phyloP scores from a whole-genome alignment of 2,329 filamentous ascomycete species.

The Calonectria fujianensis region DNA sequence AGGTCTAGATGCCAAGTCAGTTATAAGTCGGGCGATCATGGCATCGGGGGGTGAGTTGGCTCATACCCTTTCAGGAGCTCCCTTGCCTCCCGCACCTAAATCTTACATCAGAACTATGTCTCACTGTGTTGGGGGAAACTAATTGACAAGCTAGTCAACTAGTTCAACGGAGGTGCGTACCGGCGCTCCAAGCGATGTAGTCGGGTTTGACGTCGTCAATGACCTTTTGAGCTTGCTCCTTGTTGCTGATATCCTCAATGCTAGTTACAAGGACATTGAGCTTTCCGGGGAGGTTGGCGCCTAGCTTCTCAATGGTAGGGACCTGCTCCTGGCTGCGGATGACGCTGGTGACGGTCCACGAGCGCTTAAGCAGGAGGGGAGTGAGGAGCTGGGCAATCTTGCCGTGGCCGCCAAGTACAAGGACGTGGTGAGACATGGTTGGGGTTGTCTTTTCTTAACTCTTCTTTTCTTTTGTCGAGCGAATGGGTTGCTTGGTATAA shows the following conservation, averaged over 20 bases:
- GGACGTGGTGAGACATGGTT: constrained; percentile 71
- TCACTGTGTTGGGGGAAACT: background rate
- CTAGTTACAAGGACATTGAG: constrained; percentile 82
- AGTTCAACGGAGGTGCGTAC: constrained; percentile 61
- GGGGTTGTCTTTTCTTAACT: background rate
- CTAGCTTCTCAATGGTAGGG: constrained; percentile 77
- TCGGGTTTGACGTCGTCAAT: constrained; percentile 77
- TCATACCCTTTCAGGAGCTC: constrained; percentile 69
- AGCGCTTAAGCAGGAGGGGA: constrained; percentile 82
- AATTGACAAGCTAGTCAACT: background rate
- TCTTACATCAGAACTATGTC: constrained; percentile 36
- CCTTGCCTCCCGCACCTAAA: constrained; percentile 75
- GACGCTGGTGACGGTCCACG: constrained; percentile 86
- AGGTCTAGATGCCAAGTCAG: constrained; percentile 64
- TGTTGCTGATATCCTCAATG: constrained; percentile 81
- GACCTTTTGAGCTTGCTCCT: constrained; percentile 77
- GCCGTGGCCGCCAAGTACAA: constrained; percentile 88
- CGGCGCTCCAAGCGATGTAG: constrained; percentile 82
- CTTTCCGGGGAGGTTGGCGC: constrained; percentile 75
- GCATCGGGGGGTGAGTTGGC: background rate
- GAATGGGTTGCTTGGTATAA: constrained; percentile 3
- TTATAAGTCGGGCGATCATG: constrained; percentile 4
- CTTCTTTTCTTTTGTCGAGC: background rate
- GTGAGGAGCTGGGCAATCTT: constrained; percentile 85
- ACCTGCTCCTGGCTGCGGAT: constrained; percentile 84